phyloP scores from a whole-genome alignment of 2,329 filamentous ascomycete genomes.

The Fusarium decemcellulare region DNA sequence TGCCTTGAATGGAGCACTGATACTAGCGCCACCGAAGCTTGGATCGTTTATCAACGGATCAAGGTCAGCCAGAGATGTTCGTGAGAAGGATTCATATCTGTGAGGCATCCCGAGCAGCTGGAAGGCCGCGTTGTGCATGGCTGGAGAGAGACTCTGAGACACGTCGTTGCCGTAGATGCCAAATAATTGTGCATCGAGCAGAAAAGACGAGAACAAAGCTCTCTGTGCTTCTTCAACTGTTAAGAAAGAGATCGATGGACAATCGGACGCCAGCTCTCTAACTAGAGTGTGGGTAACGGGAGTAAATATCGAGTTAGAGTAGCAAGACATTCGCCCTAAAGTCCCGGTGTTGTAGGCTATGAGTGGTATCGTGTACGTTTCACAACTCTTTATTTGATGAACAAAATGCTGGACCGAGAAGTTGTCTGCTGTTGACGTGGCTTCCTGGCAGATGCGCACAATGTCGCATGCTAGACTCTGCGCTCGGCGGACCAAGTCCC shows the following conservation, averaged over 20 bases:
- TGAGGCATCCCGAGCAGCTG: constrained; percentile 25
- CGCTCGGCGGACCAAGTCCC: constrained; percentile 9
- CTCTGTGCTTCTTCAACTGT: constrained; percentile 28
- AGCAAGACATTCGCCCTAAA: constrained; percentile 18
- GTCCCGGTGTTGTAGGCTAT: constrained; percentile 23
- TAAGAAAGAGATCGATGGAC: not conserved
- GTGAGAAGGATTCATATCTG: constrained; percentile 10
- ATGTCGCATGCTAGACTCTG: constrained; percentile 19
- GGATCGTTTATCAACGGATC: constrained; percentile 49
- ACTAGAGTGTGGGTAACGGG: constrained; percentile 21
- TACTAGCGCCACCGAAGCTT: constrained; percentile 72
- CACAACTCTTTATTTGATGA: constrained; percentile 9
- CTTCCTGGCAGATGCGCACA: constrained; percentile 24
- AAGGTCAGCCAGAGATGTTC: constrained; percentile 4
- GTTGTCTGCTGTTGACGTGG: constrained; percentile 15
- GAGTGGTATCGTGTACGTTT: constrained; percentile 5
- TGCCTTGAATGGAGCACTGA: constrained; percentile 74
- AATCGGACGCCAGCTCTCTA: not conserved
- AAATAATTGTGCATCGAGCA: constrained; percentile 20
- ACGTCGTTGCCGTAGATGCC: constrained; percentile 29
- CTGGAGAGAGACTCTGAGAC: constrained; percentile 19
- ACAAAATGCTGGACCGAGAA: constrained; percentile 18
- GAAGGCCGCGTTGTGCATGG: constrained; percentile 29
- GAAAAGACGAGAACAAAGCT: constrained; percentile 22
- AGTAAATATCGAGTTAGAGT: constrained; percentile 15